phyloP scores from a whole-genome alignment of 225 moss, liverwort and hornwort genomes.

The Pseudoscleropodium purum region DNA sequence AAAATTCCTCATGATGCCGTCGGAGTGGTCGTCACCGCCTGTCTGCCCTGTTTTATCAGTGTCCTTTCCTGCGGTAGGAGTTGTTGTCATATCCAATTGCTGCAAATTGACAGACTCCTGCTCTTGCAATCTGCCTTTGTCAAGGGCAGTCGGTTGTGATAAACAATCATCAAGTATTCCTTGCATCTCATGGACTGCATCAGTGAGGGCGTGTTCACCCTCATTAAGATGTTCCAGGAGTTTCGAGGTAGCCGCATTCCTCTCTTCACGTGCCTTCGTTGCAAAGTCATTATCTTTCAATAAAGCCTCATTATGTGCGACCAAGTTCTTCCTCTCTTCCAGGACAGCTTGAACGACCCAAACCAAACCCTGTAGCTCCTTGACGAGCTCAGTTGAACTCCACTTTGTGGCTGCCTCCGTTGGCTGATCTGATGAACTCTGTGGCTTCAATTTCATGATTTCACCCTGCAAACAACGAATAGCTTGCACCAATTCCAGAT shows the following conservation, averaged over 20 bases:
- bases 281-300: conserved; percentile 38
- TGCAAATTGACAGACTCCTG: neutral
- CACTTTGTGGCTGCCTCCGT: conserved; percentile 10
- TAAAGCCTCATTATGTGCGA: conserved; percentile 8
- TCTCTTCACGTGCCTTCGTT: conserved; percentile 17
- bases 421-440: conserved; percentile 12
- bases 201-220: conserved; percentile 54
- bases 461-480: conserved; percentile 49
- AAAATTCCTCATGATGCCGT: conserved; percentile 12
- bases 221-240: conserved; percentile 58
- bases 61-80: neutral
- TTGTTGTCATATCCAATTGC: neutral
- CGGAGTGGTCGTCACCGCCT: neutral
- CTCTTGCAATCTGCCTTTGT: neutral
- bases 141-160: conserved; percentile 1
- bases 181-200: conserved; percentile 65
- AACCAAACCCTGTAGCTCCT: conserved; percentile 35
- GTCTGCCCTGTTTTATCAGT: neutral
- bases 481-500: conserved; percentile 39
- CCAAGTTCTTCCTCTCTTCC: conserved; percentile 24
- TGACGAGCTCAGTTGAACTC: conserved; percentile 25
- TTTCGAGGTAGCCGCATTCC: conserved; percentile 37
- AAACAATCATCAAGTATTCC: conserved; percentile 52
- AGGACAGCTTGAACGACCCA: conserved; percentile 20
- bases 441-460: conserved; percentile 46